Percentiles rank a stretch among this genome's conserved stretches.
Evolutionary conservation across 2,329 filamentous ascomycete genomes (phyloP).

Genomic region (Penicillium sp.): DNA sequence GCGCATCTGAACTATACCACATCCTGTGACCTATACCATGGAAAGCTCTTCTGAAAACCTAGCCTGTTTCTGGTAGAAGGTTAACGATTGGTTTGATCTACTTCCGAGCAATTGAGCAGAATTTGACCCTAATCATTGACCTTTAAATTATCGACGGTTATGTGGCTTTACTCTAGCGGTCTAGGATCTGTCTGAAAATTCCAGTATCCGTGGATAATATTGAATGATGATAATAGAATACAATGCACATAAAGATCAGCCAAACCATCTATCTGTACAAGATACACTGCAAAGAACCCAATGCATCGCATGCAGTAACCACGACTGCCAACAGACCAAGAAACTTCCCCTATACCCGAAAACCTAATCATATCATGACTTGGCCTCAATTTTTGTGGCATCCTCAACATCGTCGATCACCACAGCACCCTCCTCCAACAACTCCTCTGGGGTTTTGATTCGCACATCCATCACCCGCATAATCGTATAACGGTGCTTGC

Average conservation of each 20-base stretch:
- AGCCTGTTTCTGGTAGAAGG: no score
- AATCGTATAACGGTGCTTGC: slow-evolving; percentile 87
- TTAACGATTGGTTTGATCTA: no score
- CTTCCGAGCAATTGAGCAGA: no score
- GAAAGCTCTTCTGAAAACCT: no score
- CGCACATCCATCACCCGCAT: slow-evolving; percentile 77
- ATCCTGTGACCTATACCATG: not conserved
- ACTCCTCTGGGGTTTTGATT: slow-evolving; percentile 55
- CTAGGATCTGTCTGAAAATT: not conserved
- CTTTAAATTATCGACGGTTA: no score
- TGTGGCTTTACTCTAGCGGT: no score
- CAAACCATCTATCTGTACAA: slow-evolving; percentile 34
- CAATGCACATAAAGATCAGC: slow-evolving; percentile 27
- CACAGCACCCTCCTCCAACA: slow-evolving; percentile 43
- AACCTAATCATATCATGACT: slow-evolving; percentile 18
- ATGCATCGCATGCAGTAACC: slow-evolving; percentile 17
- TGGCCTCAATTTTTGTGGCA: slow-evolving; percentile 21
- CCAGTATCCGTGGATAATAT: slow-evolving; percentile 2
- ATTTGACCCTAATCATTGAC: no score
- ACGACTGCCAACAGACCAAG: not conserved
- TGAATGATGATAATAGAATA: slow-evolving; percentile 26
- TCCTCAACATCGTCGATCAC: slow-evolving; percentile 29
- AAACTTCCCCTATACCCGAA: not conserved
- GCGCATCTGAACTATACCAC: not conserved
- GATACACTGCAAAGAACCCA: slow-evolving; percentile 19